phyloP scores from a whole-genome alignment of 1,284 basidiomycete species.

The Boletus sp. region DNA sequence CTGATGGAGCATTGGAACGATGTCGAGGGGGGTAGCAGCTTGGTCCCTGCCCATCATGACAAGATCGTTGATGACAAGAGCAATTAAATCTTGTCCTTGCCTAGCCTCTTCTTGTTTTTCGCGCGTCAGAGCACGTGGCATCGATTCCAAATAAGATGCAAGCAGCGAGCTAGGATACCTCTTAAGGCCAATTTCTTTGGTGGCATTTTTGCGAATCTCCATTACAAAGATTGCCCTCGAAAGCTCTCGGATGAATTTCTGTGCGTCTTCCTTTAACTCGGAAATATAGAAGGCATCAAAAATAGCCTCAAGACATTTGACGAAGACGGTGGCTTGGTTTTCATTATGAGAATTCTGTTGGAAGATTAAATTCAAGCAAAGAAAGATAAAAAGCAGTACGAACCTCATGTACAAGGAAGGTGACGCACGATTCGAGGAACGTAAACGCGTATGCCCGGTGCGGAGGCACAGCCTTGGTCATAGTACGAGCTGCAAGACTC shows the following conservation, averaged over 20 bases:
- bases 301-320: constrained; percentile 73
- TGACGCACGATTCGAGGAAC: constrained; percentile 77
- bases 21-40: constrained; percentile 54
- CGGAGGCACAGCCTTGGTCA: constrained; percentile 59
- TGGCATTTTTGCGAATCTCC: constrained; percentile 62
- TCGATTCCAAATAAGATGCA: constrained; percentile 75
- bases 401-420: constrained; percentile 80
- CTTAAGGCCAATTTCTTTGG: constrained; percentile 56
- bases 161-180: constrained; percentile 66
- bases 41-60: constrained; percentile 55
- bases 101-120: constrained; percentile 63
- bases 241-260: constrained; percentile 68
- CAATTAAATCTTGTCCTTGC: constrained; percentile 63
- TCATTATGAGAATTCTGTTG: constrained; percentile 70
- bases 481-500: constrained; percentile 69
- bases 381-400: constrained; percentile 8
- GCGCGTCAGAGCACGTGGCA: constrained; percentile 72
- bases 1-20: constrained; percentile 71
- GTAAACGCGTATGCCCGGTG: constrained; percentile 73
- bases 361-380: constrained; percentile 10
- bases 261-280: constrained; percentile 73
- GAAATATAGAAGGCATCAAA: constrained; percentile 78
- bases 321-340: constrained; percentile 79
- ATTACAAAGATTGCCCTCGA: constrained; percentile 69
- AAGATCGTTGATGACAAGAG: constrained; percentile 69